Evolutionary conservation across 2,329 filamentous ascomycete species (phyloP).

Genomic region (Botrytis pseudocinerea): DNA sequence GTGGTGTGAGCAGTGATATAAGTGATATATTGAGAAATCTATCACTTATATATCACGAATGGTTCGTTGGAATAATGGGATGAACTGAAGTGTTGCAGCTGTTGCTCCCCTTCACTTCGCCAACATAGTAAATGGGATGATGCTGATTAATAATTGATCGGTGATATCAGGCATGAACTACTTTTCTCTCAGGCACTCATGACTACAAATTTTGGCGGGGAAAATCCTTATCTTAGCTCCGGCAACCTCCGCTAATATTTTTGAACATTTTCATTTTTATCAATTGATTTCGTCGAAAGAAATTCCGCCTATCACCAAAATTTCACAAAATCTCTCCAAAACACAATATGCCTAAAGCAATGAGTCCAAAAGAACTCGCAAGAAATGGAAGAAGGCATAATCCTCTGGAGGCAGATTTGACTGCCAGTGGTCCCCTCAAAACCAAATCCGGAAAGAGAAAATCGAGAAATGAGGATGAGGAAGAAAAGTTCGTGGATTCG

Average conservation of each 20-base stretch:
- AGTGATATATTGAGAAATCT: not conserved
- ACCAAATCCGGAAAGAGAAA: conserved; percentile 72
- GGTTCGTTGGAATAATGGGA: not conserved
- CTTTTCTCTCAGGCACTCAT: not conserved
- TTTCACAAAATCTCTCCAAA: not conserved
- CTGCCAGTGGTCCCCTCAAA: conserved; percentile 68
- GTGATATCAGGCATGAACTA: not conserved
- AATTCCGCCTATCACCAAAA: conserved; percentile 24
- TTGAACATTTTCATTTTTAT: conserved; percentile 26
- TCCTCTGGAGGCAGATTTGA: conserved; percentile 85
- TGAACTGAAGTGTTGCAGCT: not conserved
- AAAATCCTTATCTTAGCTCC: conserved; percentile 25
- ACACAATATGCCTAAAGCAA: conserved; percentile 74
- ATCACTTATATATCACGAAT: no score
- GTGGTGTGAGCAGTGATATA: not conserved
- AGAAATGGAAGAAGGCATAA: conserved; percentile 75
- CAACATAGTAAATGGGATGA: not conserved
- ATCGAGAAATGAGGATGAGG: conserved; percentile 58
- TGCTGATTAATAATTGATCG: not conserved
- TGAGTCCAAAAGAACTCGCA: conserved; percentile 54
- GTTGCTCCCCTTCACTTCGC: not conserved
- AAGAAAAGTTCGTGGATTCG: conserved; percentile 77
- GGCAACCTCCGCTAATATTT: conserved; percentile 19
- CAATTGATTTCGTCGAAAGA: conserved; percentile 19
- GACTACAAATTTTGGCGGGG: not conserved